Evolutionary conservation across 2,329 filamentous ascomycete species (phyloP).

Genomic region (Dactylonectria macrodidyma): DNA sequence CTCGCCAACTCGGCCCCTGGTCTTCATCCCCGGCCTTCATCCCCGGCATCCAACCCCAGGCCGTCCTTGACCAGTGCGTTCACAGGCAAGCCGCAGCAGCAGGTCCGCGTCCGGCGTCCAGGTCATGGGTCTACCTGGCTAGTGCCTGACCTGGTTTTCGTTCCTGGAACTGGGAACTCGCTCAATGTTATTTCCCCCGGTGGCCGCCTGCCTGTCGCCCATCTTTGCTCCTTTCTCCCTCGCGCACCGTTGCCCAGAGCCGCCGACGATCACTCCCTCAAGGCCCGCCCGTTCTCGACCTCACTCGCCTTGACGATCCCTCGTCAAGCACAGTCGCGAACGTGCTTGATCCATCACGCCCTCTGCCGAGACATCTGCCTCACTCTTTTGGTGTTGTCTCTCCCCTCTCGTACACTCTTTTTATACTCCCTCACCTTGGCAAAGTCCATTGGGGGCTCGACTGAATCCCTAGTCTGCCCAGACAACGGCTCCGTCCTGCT

Average conservation of each 20-base stretch:
- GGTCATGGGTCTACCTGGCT: slow-evolving; percentile 1
- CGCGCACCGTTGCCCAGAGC: slow-evolving; percentile 40
- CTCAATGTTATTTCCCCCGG: slow-evolving; percentile 28
- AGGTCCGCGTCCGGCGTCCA: not conserved
- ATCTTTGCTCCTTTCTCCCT: slow-evolving; percentile 40
- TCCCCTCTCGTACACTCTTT: slow-evolving; percentile 1
- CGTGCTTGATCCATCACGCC: slow-evolving; percentile 2
- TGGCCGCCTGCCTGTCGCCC: slow-evolving; percentile 22
- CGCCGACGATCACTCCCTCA: slow-evolving; percentile 45
- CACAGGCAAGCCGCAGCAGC: not conserved
- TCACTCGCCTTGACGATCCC: slow-evolving; percentile 34
- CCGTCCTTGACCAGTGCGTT: not conserved
- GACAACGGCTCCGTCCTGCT: slow-evolving; percentile 24
- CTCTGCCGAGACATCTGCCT: slow-evolving; percentile 28
- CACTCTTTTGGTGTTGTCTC: slow-evolving; percentile 25
- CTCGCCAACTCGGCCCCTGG: not conserved
- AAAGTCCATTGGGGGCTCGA: slow-evolving; percentile 11
- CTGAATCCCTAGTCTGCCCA: slow-evolving; percentile 16
- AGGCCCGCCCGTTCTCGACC: slow-evolving; percentile 38
- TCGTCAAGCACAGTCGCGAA: slow-evolving; percentile 28
- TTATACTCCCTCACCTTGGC: too few relatives aligned
- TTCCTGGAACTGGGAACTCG: slow-evolving; percentile 14
- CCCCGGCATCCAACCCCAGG: not conserved
- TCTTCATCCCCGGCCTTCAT: not conserved
- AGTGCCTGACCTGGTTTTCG: slow-evolving; percentile 31